phyloP scores from a whole-genome alignment of 1,139 yeast species.

The Lodderomyces elongisporus region DNA sequence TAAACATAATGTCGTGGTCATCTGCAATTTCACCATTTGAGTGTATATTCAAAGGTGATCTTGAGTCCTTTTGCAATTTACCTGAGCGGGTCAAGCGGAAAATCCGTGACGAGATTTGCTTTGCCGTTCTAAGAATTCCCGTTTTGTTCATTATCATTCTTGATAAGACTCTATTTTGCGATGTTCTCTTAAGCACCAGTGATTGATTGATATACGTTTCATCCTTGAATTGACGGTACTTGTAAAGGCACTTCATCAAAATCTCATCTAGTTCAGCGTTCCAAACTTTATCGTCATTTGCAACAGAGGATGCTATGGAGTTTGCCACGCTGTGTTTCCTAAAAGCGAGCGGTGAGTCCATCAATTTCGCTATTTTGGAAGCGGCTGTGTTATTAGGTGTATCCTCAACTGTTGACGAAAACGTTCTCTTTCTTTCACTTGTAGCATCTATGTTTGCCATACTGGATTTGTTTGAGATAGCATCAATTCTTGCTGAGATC shows the following conservation, averaged over 20 bases:
- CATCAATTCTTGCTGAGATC: conserved; percentile 1
- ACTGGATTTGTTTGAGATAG: background rate
- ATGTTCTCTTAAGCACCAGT: conserved; percentile 27
- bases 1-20: conserved; percentile 13
- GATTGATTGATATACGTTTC: conserved; percentile 21
- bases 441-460: no score
- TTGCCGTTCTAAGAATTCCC: conserved; percentile 33
- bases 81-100: conserved; percentile 22
- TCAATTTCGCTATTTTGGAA: conserved; percentile 30
- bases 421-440: conserved; percentile 10
- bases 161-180: conserved; percentile 40
- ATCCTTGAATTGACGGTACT: conserved; percentile 32
- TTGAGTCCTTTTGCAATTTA: conserved; percentile 11
- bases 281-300: conserved; percentile 32
- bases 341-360: conserved; percentile 28
- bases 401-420: conserved; percentile 14
- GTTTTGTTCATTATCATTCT: conserved; percentile 38
- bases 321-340: conserved; percentile 14
- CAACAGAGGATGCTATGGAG: conserved; percentile 4
- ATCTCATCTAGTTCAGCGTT: conserved; percentile 33
- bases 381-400: conserved; percentile 40
- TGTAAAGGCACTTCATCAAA: conserved; percentile 32
- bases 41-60: background rate
- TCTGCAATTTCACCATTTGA: conserved; percentile 19
- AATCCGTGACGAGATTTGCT: conserved; percentile 37